Percentiles rank a stretch among this genome's conserved stretches.
These are phyloP conservation scores for Aspergillus pseudonomiae DNA, from an alignment of 2,329 filamentous ascomycete species.

Conservation along the genomic window DNA sequence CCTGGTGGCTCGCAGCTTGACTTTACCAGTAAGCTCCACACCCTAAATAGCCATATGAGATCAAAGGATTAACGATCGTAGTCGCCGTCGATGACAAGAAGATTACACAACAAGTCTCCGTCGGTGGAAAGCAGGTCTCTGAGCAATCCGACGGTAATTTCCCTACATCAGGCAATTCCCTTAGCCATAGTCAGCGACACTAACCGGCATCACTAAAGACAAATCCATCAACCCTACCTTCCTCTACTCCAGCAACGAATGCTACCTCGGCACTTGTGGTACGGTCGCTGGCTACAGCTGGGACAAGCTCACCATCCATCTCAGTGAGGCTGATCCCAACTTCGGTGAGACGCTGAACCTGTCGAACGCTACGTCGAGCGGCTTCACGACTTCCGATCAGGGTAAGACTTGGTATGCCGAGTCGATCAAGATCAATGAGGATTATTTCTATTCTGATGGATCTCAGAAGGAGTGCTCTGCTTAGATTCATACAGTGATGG, in stretches of 20 bases:
- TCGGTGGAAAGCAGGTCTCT: constrained; percentile 9
- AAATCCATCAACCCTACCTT: constrained; percentile 10
- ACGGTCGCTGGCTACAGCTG: constrained; percentile 9
- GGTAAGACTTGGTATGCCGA: not conserved
- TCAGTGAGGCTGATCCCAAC: not conserved
- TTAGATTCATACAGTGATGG: not conserved
- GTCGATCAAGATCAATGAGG: constrained; percentile 3
- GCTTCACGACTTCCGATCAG: not conserved
- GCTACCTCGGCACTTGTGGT: constrained; percentile 12
- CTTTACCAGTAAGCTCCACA: not conserved
- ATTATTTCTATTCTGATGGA: not conserved
- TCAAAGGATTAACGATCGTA: not conserved
- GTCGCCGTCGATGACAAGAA: constrained; percentile 2
- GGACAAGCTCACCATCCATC: constrained; percentile 10
- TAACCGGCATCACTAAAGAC: not conserved
- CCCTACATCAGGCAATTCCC: rapidly evolving
- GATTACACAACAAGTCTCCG: not conserved
- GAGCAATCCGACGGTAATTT: constrained; percentile 1
- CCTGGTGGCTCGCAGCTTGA: not conserved
- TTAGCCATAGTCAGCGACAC: not conserved
- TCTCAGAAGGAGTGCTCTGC: not conserved
- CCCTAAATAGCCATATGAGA: not conserved
- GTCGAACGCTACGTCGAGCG: not conserved
- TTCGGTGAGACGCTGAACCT: not conserved
- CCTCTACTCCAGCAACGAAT: constrained; percentile 17